phyloP scores from a whole-genome alignment of 805 yeast genomes.

The Kazachstania africana region DNA sequence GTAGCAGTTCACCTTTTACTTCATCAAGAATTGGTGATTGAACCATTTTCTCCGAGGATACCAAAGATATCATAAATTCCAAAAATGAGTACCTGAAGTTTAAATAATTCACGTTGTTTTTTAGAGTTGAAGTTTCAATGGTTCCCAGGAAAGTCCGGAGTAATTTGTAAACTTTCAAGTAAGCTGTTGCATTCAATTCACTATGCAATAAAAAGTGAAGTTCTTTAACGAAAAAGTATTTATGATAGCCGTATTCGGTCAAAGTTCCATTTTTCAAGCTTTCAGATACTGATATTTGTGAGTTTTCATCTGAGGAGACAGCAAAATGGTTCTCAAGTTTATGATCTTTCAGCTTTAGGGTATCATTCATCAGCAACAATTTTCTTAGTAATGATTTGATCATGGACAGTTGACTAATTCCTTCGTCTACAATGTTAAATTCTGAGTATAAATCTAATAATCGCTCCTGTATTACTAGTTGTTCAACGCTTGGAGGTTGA shows the following conservation, averaged over 20 bases:
- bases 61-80: constrained; percentile 6
- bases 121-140: constrained; percentile 7
- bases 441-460: constrained; percentile 16
- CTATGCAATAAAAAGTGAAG: constrained; percentile 10
- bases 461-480: constrained; percentile 14
- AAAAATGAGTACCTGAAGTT: constrained; percentile 16
- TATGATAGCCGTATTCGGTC: constrained; percentile 11
- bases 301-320: constrained; percentile 2
- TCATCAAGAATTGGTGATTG: constrained; percentile 9
- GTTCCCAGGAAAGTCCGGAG: constrained; percentile 9
- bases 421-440: constrained; percentile 20
- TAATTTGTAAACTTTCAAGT: constrained; percentile 7
- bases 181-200: constrained; percentile 4
- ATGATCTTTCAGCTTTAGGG: constrained; percentile 10
- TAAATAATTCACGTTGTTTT: constrained; percentile 6
- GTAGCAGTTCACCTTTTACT: constrained; percentile 31
- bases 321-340: constrained; percentile 14
- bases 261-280: constrained; percentile 9
- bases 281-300: constrained; percentile 8
- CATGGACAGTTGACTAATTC: constrained; percentile 10
- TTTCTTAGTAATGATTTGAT: constrained; percentile 9
- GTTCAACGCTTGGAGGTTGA: constrained; percentile 2
- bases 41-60: constrained; percentile 3
- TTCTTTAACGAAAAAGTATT: constrained; percentile 16
- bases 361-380: constrained; percentile 3